A percentile compares a stretch with the other conserved stretches of the same genome.
Evolutionary conservation across 306 rosid species (phyloP).

Genomic region (Corylus americana): DNA sequence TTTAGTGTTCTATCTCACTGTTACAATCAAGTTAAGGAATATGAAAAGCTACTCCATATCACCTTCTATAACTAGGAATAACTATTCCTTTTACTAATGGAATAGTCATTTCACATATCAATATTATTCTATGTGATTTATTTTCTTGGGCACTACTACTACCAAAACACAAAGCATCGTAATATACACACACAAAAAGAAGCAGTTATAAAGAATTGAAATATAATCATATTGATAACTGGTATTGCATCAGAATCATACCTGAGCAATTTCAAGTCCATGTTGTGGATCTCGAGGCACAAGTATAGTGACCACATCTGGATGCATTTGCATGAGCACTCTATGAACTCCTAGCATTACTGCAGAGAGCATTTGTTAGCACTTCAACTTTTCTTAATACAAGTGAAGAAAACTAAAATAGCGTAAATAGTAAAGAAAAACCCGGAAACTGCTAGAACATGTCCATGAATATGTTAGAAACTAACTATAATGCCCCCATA

Average conservation of each 20-base stretch:
- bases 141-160: too few species aligned
- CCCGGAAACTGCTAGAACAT: background rate
- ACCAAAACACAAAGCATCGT: background rate
- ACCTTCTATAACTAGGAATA: too few species aligned
- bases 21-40: too few species aligned
- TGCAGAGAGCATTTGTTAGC: conserved; percentile 44
- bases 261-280: conserved; percentile 80
- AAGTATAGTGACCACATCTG: conserved; percentile 68
- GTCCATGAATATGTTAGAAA: background rate
- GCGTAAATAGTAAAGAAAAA: conserved; percentile 6
- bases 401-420: conserved; percentile 3
- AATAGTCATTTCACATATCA: too few species aligned
- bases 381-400: conserved; percentile 3
- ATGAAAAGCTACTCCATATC: too few species aligned
- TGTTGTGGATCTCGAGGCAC: conserved; percentile 80
- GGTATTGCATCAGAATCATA: conserved; percentile 29
- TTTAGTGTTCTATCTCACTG: too few species aligned
- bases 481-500: background rate
- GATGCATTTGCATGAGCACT: conserved; percentile 55
- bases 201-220: background rate
- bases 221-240: background rate
- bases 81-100: too few species aligned
- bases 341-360: conserved; percentile 71
- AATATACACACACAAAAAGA: background rate
- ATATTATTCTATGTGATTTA: too few species aligned